Evolutionary conservation across 2,329 filamentous ascomycete genomes (phyloP), one percentile per base, ranked within the genome.

Genomic region (Aspergillus uvarum): DNA sequence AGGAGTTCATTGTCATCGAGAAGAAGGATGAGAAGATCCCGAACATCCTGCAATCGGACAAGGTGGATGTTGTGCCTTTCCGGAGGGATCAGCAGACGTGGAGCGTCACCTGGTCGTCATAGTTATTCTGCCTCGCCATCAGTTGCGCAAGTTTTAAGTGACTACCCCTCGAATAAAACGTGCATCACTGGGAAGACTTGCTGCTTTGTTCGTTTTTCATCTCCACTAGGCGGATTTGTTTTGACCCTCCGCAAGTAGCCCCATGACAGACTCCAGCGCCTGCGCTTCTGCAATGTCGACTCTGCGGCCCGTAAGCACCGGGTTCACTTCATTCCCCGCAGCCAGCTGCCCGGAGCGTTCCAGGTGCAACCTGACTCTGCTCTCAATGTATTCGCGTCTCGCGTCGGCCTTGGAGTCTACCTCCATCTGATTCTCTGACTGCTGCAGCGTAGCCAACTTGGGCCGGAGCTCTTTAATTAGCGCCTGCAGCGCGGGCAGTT

Each of bases 321-420:
- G 64, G 52, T 74, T 70, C 16, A 71, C 70, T 51, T 75, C 71
- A 31, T 70, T 65, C 10, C 72, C 70, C 56, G 74, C 67, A 6
- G 72, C 68, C 52, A 78, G 61, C 59, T 77, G 75, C 7, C 77
- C 78, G 47, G 74, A 70, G 24, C 78, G 73, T 77, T 96, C 91
- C 47, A 97, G 79, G 72, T 96, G 90, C 61, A 89, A 83, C 66
- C 86, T 82, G 54, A 91, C 90, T 69, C 92, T 88, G 56, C 84
- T 84, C 76, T 97, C 93, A 52, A 98, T 87, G 73, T 98, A 98
- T 65, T 89, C 85, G 59, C 89, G 82, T 61, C 94, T 82, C 73
- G 95, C 87, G 56, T 87, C 84, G 44, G 87, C 83, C 79, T 87
- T 90, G 50, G 83, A 83, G 63, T 81, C 75, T 51, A 68, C 68